phyloP scores from a whole-genome alignment of 2,329 filamentous ascomycete species.

The Leptographium wingfieldii region DNA sequence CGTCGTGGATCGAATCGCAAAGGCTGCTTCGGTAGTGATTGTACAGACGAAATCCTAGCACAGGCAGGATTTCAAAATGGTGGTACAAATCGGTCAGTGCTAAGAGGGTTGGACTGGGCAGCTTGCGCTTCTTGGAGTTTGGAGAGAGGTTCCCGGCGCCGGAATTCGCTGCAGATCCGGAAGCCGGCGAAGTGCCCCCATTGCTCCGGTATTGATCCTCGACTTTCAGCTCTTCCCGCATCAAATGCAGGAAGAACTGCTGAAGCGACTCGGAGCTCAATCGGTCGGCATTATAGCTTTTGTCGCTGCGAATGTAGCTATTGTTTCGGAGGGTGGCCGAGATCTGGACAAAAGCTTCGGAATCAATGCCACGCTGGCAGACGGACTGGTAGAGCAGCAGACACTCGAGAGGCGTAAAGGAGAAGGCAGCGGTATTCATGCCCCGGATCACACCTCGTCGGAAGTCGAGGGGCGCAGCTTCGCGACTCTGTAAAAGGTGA shows the following conservation, averaged over 20 bases:
- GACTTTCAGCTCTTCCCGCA: conserved; percentile 57
- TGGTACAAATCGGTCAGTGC: conserved; percentile 54
- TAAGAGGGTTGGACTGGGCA: conserved; percentile 49
- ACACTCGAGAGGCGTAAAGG: conserved; percentile 23
- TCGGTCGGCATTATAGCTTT: conserved; percentile 59
- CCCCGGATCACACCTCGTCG: conserved; percentile 22
- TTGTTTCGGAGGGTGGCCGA: conserved; percentile 58
- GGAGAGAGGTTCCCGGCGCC: conserved; percentile 36
- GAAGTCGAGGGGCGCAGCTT: conserved; percentile 19
- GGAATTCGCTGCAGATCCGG: neutral
- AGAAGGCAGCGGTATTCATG: conserved; percentile 18
- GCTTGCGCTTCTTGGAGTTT: conserved; percentile 56
- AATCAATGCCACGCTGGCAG: conserved; percentile 18
- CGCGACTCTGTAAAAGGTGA: conserved; percentile 21
- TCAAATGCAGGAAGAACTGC: conserved; percentile 61
- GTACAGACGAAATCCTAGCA: conserved; percentile 62
- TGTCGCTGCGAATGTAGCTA: conserved; percentile 55
- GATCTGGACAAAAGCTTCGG: conserved; percentile 22
- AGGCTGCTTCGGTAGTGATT: conserved; percentile 58
- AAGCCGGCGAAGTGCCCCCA: conserved; percentile 11
- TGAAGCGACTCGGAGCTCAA: conserved; percentile 68
- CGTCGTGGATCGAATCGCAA: conserved; percentile 57
- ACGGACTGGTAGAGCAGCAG: conserved; percentile 22
- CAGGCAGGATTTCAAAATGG: conserved; percentile 55
- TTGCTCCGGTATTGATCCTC: conserved; percentile 29